phyloP scores from a whole-genome alignment of 2,329 filamentous ascomycete species.

The Colletotrichum liaoningense region DNA sequence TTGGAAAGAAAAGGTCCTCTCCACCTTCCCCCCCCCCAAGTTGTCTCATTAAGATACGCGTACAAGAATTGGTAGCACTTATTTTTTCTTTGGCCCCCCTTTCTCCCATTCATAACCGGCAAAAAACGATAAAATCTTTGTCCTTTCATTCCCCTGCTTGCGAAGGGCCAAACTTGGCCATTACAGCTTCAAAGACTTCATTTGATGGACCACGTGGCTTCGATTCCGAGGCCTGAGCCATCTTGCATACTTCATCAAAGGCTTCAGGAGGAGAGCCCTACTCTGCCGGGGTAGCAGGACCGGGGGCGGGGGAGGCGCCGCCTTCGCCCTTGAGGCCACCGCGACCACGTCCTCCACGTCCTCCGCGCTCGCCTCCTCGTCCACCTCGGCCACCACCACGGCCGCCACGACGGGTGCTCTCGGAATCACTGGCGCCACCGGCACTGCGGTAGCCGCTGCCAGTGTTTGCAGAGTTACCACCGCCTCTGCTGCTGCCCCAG shows the following conservation, averaged over 20 bases:
- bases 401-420: slow-evolving; percentile 66
- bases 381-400: slow-evolving; percentile 68
- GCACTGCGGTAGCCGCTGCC: slow-evolving; percentile 87
- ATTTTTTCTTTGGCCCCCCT: slow-evolving; percentile 27
- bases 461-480: slow-evolving; percentile 63
- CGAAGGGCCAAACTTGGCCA: slow-evolving; percentile 32
- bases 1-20: slow-evolving; percentile 2
- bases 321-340: slow-evolving; percentile 71
- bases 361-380: slow-evolving; percentile 66
- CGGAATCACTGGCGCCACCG: slow-evolving; percentile 79
- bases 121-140: slow-evolving; percentile 19
- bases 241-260: slow-evolving; percentile 24
- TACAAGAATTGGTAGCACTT: slow-evolving; percentile 39
- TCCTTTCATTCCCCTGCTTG: slow-evolving; percentile 23
- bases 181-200: slow-evolving; percentile 33
- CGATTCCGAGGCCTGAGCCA: slow-evolving; percentile 4
- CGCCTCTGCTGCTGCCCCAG: slow-evolving; percentile 75
- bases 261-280: slow-evolving; percentile 34
- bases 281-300: slow-evolving; percentile 61
- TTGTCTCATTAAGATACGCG: slow-evolving; percentile 38
- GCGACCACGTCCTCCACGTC: slow-evolving; percentile 62
- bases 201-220: slow-evolving; percentile 19
- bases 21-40: slow-evolving; percentile 4
- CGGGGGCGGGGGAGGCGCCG: slow-evolving; percentile 63
- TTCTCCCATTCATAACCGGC: slow-evolving; percentile 28